These are phyloP conservation scores for Candida qinlingensis DNA, from an alignment of 805 yeast genomes.

Conservation along the genomic window DNA sequence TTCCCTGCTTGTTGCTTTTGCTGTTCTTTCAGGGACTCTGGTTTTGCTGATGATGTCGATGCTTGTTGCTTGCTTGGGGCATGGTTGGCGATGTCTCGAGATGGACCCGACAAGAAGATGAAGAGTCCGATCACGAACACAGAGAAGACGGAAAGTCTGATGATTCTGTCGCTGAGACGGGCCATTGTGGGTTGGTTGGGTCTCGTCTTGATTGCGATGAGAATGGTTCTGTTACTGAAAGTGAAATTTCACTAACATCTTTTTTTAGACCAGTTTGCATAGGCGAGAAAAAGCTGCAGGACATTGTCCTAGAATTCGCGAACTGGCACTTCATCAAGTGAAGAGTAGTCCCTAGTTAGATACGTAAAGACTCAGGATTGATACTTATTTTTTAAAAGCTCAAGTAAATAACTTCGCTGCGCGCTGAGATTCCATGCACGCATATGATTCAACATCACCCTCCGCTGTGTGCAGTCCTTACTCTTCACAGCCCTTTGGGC, in stretches of 20 bases:
- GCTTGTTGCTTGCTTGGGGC: neutral
- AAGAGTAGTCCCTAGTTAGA: too few species aligned
- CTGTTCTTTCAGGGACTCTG: neutral
- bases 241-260: neutral
- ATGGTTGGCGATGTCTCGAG: neutral
- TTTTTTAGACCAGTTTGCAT: neutral
- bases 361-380: too few species aligned
- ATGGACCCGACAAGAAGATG: slow-evolving; percentile 13
- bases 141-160: slow-evolving; percentile 16
- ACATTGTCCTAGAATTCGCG: neutral
- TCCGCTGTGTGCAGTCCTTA: too few species aligned
- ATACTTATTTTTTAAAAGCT: too few species aligned
- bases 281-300: neutral
- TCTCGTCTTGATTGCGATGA: neutral
- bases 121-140: slow-evolving; percentile 16
- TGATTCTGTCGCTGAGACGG: slow-evolving; percentile 16
- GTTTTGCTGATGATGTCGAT: too few species aligned
- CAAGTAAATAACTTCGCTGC: too few species aligned
- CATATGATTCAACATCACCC: too few species aligned
- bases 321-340: too few species aligned
- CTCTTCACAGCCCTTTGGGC: too few species aligned
- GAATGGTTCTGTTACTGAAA: neutral
- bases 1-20: neutral
- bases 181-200: slow-evolving; percentile 12
- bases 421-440: too few species aligned